Evolutionary conservation across 2,329 filamentous ascomycete genomes (phyloP), one percentile per base, ranked within the genome.

Genomic region (Arthrobotrys sphaeroides): DNA sequence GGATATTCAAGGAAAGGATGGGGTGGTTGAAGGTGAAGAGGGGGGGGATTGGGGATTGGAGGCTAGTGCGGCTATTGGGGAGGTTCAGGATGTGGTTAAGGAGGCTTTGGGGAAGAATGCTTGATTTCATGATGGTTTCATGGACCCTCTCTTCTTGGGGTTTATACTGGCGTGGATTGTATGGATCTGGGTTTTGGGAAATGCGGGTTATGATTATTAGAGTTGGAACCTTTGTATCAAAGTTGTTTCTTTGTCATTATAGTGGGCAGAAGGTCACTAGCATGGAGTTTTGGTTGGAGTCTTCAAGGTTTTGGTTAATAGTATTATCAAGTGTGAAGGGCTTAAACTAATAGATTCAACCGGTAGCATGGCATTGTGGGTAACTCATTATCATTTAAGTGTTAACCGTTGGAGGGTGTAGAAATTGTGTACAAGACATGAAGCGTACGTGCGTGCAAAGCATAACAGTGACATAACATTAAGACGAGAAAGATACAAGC

Each of bases 1-100:
- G 18, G 26, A 53, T 12, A 6, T n/a, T 5, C 3, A 22, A 40
- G 13, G 36, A 60, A 24, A 13, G 3, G n/a, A 62, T n/a, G n/a
- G n/a, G n/a, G n/a, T n/a, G n/a, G 13, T 33, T 16, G 16, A 22
- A 66, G 3, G 16, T 31, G 36, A 53, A 31, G 13, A 64, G 10
- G 7, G n/a, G 16, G 45, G 18, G 18, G 7, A 24, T 7, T 22
- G 45, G 18, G 18, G 28, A 2, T 9, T 42, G 9, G 45, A 51
- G 20, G 26, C 6, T 42, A 16, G 18, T 1, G 33, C 31, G 31
- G 31, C 18, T 43, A 40, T 18, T 65, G 5, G 13, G 43, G 20
- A 43, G 7, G 18, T 69, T 49, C 38, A 49, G n/a, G 66, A 62
- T 69, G 36, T 40, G 28, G 43, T 33, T 20, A 53, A 33, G 43